Evolutionary conservation across 2,329 filamentous ascomycete genomes (phyloP).

Genomic region (Colletotrichum endophyticum): DNA sequence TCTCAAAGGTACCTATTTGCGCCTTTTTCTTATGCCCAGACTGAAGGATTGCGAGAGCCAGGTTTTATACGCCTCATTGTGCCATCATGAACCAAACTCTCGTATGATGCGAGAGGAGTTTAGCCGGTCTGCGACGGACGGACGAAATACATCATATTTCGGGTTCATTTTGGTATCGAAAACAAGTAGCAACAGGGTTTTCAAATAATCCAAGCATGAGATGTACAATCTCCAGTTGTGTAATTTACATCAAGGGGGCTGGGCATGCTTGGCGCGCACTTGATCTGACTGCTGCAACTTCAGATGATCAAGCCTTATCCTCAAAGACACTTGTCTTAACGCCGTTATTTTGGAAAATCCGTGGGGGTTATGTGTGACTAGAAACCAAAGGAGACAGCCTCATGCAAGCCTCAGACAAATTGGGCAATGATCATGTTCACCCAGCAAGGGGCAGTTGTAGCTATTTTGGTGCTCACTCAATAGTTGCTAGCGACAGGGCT

Average conservation of each 20-base stretch:
- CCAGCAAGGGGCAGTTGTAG: neutral
- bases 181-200: neutral
- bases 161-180: neutral
- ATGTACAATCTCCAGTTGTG: neutral
- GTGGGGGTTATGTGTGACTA: neutral
- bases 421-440: neutral
- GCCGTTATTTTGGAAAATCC: neutral
- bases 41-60: neutral
- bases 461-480: neutral
- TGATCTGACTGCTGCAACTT: neutral
- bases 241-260: neutral
- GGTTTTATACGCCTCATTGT: neutral
- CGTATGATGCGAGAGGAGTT: neutral
- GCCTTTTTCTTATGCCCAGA: neutral
- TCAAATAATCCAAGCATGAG: neutral
- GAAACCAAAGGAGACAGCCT: neutral
- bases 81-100: neutral
- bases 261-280: neutral
- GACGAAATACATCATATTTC: neutral
- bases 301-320: neutral
- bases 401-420: neutral
- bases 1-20: neutral
- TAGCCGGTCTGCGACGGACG: neutral
- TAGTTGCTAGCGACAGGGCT: neutral
- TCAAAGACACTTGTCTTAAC: neutral